Evolutionary conservation across 768 basidiomycete genomes (phyloP).

Genomic region (Hemileccinum impolitum): DNA sequence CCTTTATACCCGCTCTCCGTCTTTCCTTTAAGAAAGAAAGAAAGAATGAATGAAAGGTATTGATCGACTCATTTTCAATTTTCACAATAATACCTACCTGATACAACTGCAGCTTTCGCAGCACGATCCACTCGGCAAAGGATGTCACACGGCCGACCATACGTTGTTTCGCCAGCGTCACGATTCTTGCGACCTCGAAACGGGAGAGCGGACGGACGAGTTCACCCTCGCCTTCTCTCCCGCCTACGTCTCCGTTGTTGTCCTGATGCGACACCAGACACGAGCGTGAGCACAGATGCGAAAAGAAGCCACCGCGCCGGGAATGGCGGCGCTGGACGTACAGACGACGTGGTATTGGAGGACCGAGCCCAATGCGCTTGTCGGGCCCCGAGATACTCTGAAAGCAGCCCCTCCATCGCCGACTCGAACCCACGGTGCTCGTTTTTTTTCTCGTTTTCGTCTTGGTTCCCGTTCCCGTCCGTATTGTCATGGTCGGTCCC

Average conservation of each 20-base stretch:
- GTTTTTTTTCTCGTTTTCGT: not conserved
- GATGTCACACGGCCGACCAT: constrained; percentile 15
- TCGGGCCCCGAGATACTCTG: constrained; percentile 34
- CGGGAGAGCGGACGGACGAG: constrained; percentile 40
- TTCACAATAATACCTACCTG: constrained; percentile 21
- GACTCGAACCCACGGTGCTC: constrained; percentile 32
- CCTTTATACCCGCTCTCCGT: constrained; percentile 12
- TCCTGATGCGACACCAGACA: not conserved
- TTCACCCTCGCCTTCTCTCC: constrained; percentile 18
- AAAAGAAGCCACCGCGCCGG: not conserved
- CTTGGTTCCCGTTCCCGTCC: not conserved
- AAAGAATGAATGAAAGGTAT: no score
- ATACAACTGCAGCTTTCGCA: constrained; percentile 46
- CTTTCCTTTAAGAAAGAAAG: constrained; percentile 18
- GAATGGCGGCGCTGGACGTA: not conserved
- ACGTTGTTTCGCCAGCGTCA: constrained; percentile 21
- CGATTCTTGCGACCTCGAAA: constrained; percentile 38
- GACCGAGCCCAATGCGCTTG: constrained; percentile 19
- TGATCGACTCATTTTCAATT: not conserved
- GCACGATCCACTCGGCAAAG: constrained; percentile 32
- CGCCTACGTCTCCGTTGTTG: constrained; percentile 2
- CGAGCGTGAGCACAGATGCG: not conserved
- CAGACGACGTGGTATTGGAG: constrained; percentile 11
- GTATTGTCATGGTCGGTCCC: not conserved
- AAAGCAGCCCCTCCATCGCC: constrained; percentile 30